Conservation (phyloP, 2,329 filamentous ascomycete species). For the Lecanosticta acicola region DNA sequence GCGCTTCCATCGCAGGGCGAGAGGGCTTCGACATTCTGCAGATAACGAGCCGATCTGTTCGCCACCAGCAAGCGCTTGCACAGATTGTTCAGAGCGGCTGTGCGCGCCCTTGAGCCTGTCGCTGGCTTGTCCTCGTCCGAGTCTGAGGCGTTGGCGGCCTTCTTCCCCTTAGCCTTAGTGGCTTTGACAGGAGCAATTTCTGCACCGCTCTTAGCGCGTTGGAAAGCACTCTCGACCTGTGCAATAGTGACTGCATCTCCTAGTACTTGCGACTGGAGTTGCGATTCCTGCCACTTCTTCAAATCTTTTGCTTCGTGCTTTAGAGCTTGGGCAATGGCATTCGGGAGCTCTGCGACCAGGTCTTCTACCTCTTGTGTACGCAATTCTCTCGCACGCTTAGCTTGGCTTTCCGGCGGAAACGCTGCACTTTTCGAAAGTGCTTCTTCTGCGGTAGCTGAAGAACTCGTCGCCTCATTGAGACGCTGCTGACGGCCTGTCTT, state of each 20-base stretch:
- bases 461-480: slow-evolving; percentile 36
- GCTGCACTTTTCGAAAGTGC: slow-evolving; percentile 47
- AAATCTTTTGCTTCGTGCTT: slow-evolving; percentile 11
- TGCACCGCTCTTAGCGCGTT: neutral
- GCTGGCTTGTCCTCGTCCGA: no score
- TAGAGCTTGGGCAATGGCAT: slow-evolving; percentile 2
- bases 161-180: no score
- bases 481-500: slow-evolving; percentile 20
- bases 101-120: neutral
- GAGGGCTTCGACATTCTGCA: slow-evolving; percentile 13
- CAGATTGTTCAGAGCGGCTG: slow-evolving; percentile 14
- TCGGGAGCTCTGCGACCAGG: slow-evolving; percentile 1
- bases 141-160: no score
- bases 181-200: no score
- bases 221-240: neutral
- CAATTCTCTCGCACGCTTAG: slow-evolving; percentile 3
- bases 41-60: slow-evolving; percentile 22
- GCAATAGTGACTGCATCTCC: slow-evolving; percentile 27
- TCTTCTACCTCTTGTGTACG: slow-evolving; percentile 11
- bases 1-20: neutral
- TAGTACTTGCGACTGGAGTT: slow-evolving; percentile 19
- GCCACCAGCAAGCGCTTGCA: slow-evolving; percentile 19
- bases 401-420: slow-evolving; percentile 19
- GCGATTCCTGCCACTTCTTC: slow-evolving; percentile 14
- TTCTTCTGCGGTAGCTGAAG: slow-evolving; percentile 45